Evolutionary conservation across 805 yeast species (phyloP), one percentile per base, ranked within the genome.

Genomic region (Candida endomychidarum): DNA sequence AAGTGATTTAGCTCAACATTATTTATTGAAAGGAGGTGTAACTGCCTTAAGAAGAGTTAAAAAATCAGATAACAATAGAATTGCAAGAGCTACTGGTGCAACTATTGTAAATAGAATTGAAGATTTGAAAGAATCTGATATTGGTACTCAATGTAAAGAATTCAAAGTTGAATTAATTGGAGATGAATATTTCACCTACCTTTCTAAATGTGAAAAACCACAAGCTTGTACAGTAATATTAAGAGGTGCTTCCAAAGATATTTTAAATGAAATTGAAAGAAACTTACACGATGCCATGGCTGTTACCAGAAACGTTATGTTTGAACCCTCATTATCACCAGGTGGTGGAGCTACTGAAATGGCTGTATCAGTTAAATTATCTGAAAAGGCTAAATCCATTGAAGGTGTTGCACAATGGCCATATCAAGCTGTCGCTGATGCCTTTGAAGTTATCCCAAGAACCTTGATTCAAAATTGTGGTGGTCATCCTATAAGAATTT

Each of bases 271-370:
- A 74, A 81, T 93, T 56, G 99, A 93, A 59, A 82, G 99, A 61
- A 93, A 93, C 61, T 74, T 93, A 59, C 97, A 93, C 60, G 99
- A 93, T 65, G 99, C 99, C 32, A 86, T 93, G 95, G 91, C 96
- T 3, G 99, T 93, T 33, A 82, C 98, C 14, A 80, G 96, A 63
- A 93, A 93, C 58, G 96, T 93, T 24, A 77, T 88, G 74, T 81
- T 91, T 52, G 96, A 91, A 62, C 99, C 99, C 38, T 80, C 90
- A 29, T 76, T 93, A 58, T 77, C 96, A 2, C 99, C 99, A 36
- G 99, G 99, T 55, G 99, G 99, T 46, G 99, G 99, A 54, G 99
- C 99, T 38, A 91, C 97, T 20, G 99, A 93, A 70, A 93, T 93
- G 98, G 98, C 98, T 2, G 89, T 93, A 27, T 76, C 91, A 44